Evolutionary conservation across 768 basidiomycete species (phyloP), one percentile per base, ranked within the genome.

Genomic region (Lactarius evosmus): DNA sequence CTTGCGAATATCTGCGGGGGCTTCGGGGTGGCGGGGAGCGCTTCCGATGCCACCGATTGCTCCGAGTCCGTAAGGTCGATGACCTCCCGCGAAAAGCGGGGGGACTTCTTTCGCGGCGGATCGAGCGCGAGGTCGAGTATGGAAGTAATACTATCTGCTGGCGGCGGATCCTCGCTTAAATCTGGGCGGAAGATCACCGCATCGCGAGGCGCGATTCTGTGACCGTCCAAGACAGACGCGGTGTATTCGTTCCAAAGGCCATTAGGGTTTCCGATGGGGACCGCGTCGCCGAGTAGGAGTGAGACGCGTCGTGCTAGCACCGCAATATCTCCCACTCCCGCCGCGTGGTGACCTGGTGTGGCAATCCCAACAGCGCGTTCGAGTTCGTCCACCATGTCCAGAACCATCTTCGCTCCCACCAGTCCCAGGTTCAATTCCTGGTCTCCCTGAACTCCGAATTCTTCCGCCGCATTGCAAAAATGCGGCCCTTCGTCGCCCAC

Each of bases 11-110:
- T 70, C 62, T 73, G 56, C 57, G 33, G 22, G 32, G 76, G 75
- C 56, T 78, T 79, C 14, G 83, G 83, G 9, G 83, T 84, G n/a
- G 78, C 76, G n/a, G 83, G 83, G 65, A 76, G 76, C 7, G 78
- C 76, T 7, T 74, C 75, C 4, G 72, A 73, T 50, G 73, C 74
- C 38, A 77, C 73, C 2, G 81, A 83, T 50, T 78, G 75, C 38
- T 79, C 75, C 3, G 81, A 82, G 57, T 79, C 78, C 12, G 78
- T 78, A 49, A 78, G 74, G 69, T 80, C 80, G 52, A 78, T 60
- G 29, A 66, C 56, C 30, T 63, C 61, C 30, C 49, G 58, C 16
- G 60, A 30, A 58, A 56, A 56, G 25, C 52, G 56, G n/a, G 41
- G 40, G 14, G 51, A 34, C 53, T 66, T 56, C 54, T 58, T 62